phyloP scores from a whole-genome alignment of 306 rosid species.

The Casuarina equisetifolia region DNA sequence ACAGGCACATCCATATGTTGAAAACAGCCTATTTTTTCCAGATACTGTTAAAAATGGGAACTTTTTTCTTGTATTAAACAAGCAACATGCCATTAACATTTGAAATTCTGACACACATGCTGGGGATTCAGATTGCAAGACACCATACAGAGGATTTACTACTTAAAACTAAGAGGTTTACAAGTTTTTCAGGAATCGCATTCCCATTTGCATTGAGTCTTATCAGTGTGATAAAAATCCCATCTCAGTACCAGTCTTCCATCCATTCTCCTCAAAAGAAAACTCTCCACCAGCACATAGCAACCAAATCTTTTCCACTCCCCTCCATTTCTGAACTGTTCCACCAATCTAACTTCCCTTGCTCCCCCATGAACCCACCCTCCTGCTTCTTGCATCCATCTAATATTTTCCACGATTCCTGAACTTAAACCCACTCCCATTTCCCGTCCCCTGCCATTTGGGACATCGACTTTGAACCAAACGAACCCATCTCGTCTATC shows the following conservation, averaged over 20 bases:
- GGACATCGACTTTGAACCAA: conserved; percentile 38
- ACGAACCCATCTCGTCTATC: conserved; percentile 42
- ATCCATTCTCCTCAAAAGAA: conserved; percentile 55
- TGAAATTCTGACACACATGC: no score
- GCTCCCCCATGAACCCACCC: conserved; percentile 64
- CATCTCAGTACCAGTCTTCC: conserved; percentile 51
- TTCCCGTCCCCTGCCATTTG: conserved; percentile 28
- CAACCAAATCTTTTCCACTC: conserved; percentile 60
- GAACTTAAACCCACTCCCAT: conserved; percentile 56
- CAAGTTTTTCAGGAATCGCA: conserved; percentile 6
- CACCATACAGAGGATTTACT: neutral
- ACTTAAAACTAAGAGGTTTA: neutral
- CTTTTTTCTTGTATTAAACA: no score
- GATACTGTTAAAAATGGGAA: no score
- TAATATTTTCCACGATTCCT: conserved; percentile 62
- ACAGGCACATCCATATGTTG: no score
- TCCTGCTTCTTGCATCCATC: conserved; percentile 72
- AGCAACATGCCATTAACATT: no score
- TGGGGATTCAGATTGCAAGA: neutral
- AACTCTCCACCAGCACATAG: conserved; percentile 69
- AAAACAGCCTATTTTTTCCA: no score
- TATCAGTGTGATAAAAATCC: conserved; percentile 60
- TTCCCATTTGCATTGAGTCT: conserved; percentile 57
- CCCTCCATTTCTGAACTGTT: conserved; percentile 39
- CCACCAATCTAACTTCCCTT: conserved; percentile 40